Base-by-base conservation (phyloP, 129 eudicot species). In the Smallanthus sonchifolius region DNA sequence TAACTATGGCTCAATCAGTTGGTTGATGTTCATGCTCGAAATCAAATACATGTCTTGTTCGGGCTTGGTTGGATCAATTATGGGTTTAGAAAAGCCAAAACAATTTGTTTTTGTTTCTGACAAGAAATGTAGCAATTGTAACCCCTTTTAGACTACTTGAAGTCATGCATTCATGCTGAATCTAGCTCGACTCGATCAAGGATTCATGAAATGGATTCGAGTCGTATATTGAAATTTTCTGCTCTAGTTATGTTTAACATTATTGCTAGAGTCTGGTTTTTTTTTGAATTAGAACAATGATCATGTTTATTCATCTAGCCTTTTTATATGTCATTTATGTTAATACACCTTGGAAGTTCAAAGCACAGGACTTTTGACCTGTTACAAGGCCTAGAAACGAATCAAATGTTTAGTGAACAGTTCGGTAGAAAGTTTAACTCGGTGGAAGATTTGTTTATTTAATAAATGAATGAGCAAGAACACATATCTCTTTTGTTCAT, bases 61-160 rank as follows among this genome's bases (percentile, higher is more conserved):
- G 39, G 49, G 79, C n/a, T 76, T 13, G 36, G 14, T 36, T 7
- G 7, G 5, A 17, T 49, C 70, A 6, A 4, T 63, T 38, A 67
- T 7, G 34, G 59, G 37, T 55, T 55, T 30, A 16, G 38, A 62
- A 32, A 52, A 54, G 9, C 42, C 16, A 40, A 54, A 39, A 4
- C 67, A 10, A 10, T 57, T 48, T 44, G 39, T 28, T 76, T 54
- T 66, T 40, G 55, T 43, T 67, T 76, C 19, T 28, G 6, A 67
- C 30, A 36, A 24, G 70, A 69, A 60, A 69, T 43, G 28, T 77
- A 68, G 61, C 28, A 13, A 5, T 42, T 44, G 67, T 43, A 67
- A 19, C 35, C 11, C 32, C 39, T 68, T 77, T 32, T 68, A 42
- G 32, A 44, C 39, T 34, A 52, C 36, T 60, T 61, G 16, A 40